A percentile compares a stretch with the other conserved stretches of the same genome.
phyloP scores from a whole-genome alignment of 164 flowering plant species.

The Stephania yunnanensis region DNA sequence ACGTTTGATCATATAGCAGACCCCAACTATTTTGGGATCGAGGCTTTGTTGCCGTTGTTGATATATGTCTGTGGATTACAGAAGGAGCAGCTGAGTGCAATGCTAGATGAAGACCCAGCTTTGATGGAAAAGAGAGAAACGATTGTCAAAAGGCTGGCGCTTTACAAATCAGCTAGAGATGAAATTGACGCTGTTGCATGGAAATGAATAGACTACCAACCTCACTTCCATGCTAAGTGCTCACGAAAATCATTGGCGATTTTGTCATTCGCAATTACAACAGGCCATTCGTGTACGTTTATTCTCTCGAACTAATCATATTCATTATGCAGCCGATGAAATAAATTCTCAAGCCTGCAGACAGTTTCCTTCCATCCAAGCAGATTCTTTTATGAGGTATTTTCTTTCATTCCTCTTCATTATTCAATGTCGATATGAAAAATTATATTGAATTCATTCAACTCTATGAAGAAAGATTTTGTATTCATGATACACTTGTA shows the following conservation, averaged over 20 bases:
- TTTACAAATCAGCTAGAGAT: constrained; percentile 87
- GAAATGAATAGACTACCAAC: constrained; percentile 43
- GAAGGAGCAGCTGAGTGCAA: constrained; percentile 75
- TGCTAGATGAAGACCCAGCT: constrained; percentile 93
- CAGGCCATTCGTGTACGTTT: not conserved
- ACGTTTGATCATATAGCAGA: no score
- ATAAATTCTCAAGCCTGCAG: not conserved
- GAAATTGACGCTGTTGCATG: constrained; percentile 89
- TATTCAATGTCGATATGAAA: not conserved
- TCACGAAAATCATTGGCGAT: not conserved
- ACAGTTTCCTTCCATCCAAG: not conserved
- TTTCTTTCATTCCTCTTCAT: not conserved
- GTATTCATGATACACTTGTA: not conserved
- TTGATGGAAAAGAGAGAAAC: constrained; percentile 71
- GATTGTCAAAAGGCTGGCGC: constrained; percentile 70
- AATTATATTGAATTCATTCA: no score
- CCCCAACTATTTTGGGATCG: no score
- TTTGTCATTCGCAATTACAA: not conserved
- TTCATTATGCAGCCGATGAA: not conserved
- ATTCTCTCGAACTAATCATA: not conserved
- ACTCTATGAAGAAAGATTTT: not conserved
- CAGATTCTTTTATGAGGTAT: not conserved
- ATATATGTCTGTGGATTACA: constrained; percentile 21
- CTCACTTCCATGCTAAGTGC: not conserved
- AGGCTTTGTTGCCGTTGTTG: no score